A percentile compares a stretch with the other conserved stretches of the same genome.
Conservation (phyloP, 257 asterid genomes). For the Cruciata laevipes region DNA sequence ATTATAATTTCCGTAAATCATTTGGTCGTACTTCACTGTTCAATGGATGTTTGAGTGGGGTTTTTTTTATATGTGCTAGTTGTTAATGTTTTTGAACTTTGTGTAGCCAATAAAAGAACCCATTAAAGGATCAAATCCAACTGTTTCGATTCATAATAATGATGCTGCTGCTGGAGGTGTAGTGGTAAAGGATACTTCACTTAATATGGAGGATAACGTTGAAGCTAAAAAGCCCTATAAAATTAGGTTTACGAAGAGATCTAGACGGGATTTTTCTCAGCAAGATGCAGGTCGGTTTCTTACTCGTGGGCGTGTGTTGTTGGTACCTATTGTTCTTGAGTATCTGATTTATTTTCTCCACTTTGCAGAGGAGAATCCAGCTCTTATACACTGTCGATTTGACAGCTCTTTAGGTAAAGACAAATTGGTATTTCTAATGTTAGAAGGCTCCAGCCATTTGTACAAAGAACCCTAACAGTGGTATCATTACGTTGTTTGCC, state of each 20-base stretch:
- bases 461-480: not conserved
- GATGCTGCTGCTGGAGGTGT: constrained; percentile 17
- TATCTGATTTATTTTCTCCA: constrained; percentile 11
- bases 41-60: too few relatives aligned
- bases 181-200: constrained; percentile 12
- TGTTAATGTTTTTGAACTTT: constrained; percentile 3
- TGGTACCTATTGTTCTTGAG: not conserved
- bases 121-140: constrained; percentile 18
- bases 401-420: constrained; percentile 81
- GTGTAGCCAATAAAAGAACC: constrained; percentile 28
- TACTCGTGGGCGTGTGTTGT: not conserved
- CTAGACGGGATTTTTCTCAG: constrained; percentile 28
- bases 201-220: constrained; percentile 13
- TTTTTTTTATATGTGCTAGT: not conserved
- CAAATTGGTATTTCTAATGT: not conserved
- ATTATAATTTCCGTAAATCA: too few relatives aligned
- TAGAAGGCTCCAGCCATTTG: not conserved
- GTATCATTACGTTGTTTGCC: constrained; percentile 14
- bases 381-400: constrained; percentile 38
- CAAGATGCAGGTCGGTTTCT: constrained; percentile 37
- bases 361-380: constrained; percentile 44
- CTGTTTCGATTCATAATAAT: constrained; percentile 17
- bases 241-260: constrained; percentile 29
- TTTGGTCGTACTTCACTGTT: not conserved
- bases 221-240: constrained; percentile 21